These are phyloP conservation scores for Phialophora tarda DNA, from an alignment of 2,329 filamentous ascomycete genomes.

Conservation along the genomic window DNA sequence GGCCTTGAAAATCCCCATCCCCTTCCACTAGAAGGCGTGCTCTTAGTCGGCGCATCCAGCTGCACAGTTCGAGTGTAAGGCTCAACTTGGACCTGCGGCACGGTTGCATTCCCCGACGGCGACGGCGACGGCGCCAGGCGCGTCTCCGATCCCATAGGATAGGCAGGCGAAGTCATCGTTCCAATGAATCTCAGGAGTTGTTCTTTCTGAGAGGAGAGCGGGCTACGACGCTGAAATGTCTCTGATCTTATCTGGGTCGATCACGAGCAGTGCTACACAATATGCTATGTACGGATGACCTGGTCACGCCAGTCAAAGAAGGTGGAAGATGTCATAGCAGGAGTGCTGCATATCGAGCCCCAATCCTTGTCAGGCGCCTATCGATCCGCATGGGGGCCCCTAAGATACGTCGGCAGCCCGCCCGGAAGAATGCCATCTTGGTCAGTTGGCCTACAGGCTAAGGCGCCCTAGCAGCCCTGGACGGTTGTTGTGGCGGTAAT, in stretches of 20 bases:
- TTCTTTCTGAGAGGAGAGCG: background rate
- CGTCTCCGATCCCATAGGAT: too few species aligned
- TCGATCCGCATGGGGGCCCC: background rate
- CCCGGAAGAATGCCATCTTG: background rate
- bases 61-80: background rate
- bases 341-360: background rate
- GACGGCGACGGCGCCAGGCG: too few species aligned
- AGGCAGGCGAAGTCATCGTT: background rate
- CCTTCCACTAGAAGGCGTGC: background rate
- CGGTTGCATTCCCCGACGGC: background rate
- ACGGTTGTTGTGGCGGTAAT: background rate
- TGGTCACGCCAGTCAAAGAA: background rate
- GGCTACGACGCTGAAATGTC: background rate
- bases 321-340: background rate
- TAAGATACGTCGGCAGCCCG: background rate
- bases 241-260: background rate
- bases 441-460: background rate
- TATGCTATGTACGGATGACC: background rate
- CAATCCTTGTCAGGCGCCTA: constrained; percentile 7
- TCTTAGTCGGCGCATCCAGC: background rate
- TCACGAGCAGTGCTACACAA: background rate
- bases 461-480: background rate
- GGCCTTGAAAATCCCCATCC: background rate
- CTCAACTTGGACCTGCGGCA: background rate
- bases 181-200: background rate